Conservation (phyloP, 257 asterid genomes). For the Misopates orontium region DNA sequence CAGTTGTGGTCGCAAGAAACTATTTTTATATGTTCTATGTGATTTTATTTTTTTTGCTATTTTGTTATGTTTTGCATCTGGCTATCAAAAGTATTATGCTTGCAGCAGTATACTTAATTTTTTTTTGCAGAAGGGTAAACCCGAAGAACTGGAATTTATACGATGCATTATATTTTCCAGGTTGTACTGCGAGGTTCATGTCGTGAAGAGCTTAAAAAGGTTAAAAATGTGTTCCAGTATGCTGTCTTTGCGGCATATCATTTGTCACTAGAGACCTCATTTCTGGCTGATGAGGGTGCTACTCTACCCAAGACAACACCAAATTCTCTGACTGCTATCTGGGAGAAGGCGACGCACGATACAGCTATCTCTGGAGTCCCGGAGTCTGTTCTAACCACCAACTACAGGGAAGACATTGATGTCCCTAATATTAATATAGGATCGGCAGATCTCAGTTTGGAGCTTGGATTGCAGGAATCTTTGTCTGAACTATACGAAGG, state of each 20-base stretch:
- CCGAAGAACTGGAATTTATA: too few species aligned
- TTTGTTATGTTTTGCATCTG: too few species aligned
- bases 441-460: conserved; percentile 46
- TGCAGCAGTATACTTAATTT: too few species aligned
- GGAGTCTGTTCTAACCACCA: conserved; percentile 28
- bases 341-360: too few species aligned
- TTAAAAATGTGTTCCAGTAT: conserved; percentile 72
- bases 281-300: conserved; percentile 96
- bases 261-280: conserved; percentile 83
- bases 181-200: conserved; percentile 77
- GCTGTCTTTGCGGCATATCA: conserved; percentile 97
- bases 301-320: conserved; percentile 55
- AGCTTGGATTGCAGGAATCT: conserved; percentile 54
- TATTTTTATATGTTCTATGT: too few species aligned
- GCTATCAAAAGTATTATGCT: too few species aligned
- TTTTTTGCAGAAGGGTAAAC: too few species aligned
- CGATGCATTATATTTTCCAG: conserved; percentile 28
- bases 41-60: too few species aligned
- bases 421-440: conserved; percentile 29
- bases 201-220: conserved; percentile 78
- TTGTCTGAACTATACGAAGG: conserved; percentile 40
- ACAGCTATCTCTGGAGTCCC: conserved; percentile 35
- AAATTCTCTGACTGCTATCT: conserved; percentile 37
- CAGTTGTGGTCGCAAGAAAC: too few species aligned
- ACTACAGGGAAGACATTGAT: conserved; percentile 29